Percentiles rank a stretch among this genome's conserved stretches.
Conservation (phyloP, 176 grass and related monocot species). For the Carex kokanica region DNA sequence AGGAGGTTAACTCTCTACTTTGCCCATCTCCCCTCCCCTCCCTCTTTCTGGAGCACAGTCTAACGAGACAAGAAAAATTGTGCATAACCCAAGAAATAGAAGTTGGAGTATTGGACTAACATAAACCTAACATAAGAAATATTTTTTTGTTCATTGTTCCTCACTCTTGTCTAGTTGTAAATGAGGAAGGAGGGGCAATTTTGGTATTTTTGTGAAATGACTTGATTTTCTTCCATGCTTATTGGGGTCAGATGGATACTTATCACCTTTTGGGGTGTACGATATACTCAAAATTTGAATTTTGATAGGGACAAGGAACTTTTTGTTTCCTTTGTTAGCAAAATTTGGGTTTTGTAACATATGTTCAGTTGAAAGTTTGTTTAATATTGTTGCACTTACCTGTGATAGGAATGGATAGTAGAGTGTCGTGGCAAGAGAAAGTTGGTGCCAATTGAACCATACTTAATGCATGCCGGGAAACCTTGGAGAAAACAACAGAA, state of each 20-base stretch:
- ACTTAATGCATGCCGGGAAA: conserved; percentile 93
- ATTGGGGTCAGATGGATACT: background rate
- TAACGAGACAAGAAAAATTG: background rate
- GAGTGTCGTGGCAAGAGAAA: conserved; percentile 72
- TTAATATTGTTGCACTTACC: conserved; percentile 5
- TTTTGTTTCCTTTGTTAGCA: conserved; percentile 12
- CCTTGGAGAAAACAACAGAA: conserved; percentile 67
- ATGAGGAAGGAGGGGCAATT: background rate
- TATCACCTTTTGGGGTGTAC: background rate
- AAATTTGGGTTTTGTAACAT: background rate
- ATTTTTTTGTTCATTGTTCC: background rate
- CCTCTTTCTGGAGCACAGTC: too few relatives aligned
- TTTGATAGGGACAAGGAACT: background rate
- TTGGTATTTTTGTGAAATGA: background rate
- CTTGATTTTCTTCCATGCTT: background rate
- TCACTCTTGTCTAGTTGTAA: background rate
- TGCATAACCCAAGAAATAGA: background rate
- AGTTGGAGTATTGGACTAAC: background rate
- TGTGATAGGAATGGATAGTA: conserved; percentile 69
- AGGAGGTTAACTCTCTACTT: too few relatives aligned
- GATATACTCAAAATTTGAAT: background rate
- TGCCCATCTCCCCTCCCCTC: too few relatives aligned
- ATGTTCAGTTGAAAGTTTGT: background rate
- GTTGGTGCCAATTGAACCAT: conserved; percentile 77
- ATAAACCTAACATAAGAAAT: background rate